phyloP scores from a whole-genome alignment of 1,139 yeast species.

The Geotrichum citri-aurantii region DNA sequence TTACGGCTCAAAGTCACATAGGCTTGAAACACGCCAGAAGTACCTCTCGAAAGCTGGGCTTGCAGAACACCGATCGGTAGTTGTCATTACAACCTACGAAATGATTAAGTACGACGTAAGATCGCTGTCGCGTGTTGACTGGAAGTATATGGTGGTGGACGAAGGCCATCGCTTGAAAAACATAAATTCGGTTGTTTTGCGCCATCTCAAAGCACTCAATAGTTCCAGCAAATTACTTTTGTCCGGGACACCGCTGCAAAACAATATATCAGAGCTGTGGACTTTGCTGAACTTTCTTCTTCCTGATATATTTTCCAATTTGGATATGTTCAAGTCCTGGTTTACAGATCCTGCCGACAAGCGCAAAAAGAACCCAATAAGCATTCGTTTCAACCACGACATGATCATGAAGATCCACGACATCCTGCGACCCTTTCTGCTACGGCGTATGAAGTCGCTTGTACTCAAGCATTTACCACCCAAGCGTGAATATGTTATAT shows the following conservation, averaged over 20 bases:
- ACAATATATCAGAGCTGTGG: slow-evolving; percentile 90
- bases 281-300: slow-evolving; percentile 84
- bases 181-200: slow-evolving; percentile 94
- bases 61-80: slow-evolving; percentile 88
- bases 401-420: slow-evolving; percentile 89
- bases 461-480: slow-evolving; percentile 99
- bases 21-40: slow-evolving; percentile 87
- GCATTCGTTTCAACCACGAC: slow-evolving; percentile 30
- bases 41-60: slow-evolving; percentile 88
- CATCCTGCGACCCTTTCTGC: slow-evolving; percentile 82
- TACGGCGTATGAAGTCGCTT: slow-evolving; percentile 88
- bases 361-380: not conserved
- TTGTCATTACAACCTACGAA: slow-evolving; percentile 96
- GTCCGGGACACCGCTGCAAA: slow-evolving; percentile 95
- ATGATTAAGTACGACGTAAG: slow-evolving; percentile 93
- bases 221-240: slow-evolving; percentile 79
- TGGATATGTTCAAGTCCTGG: slow-evolving; percentile 88
- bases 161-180: slow-evolving; percentile 98
- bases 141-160: slow-evolving; percentile 96
- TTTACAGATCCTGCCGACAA: slow-evolving; percentile 46
- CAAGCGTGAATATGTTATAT: slow-evolving; percentile 87
- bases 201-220: slow-evolving; percentile 84
- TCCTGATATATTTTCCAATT: slow-evolving; percentile 95
- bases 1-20: slow-evolving; percentile 93
- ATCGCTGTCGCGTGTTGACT: slow-evolving; percentile 79